These are phyloP conservation scores for Tolypocladium sp. DNA, from an alignment of 2,329 filamentous ascomycete genomes.

Conservation along the genomic window DNA sequence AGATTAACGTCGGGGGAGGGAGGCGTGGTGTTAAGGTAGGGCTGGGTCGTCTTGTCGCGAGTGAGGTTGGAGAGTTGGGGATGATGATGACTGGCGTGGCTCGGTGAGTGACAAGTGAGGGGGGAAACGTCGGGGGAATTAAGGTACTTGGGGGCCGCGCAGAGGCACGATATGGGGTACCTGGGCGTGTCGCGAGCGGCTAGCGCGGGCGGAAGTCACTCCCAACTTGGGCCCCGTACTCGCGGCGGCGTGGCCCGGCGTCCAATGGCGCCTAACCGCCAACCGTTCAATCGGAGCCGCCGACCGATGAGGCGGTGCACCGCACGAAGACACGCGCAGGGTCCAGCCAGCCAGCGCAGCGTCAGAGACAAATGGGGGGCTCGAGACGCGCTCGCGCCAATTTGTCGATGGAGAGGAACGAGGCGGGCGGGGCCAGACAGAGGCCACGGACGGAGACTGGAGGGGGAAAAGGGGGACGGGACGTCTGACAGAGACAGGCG, in stretches of 20 bases:
- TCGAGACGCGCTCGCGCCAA: not conserved
- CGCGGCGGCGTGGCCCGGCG: not conserved
- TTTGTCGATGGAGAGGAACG: not conserved
- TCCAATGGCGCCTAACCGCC: not conserved
- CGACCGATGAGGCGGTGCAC: slow-evolving; percentile 1
- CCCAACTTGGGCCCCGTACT: not conserved
- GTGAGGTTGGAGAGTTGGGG: not conserved
- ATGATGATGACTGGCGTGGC: not conserved
- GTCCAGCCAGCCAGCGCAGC: not conserved
- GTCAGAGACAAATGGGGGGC: not conserved
- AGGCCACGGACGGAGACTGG: not conserved
- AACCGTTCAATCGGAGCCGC: not conserved
- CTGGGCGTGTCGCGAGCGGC: not conserved
- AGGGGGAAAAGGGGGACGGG: not conserved
- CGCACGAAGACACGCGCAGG: not conserved
- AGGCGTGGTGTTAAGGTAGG: not conserved
- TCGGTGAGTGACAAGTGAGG: not conserved
- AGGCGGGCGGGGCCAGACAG: not conserved
- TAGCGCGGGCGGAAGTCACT: not conserved
- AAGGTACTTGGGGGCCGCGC: not conserved
- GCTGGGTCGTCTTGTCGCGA: not conserved
- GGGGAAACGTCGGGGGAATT: not conserved
- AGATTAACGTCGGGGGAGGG: not conserved
- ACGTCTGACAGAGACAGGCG: not conserved
- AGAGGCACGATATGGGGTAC: not conserved